These are phyloP conservation scores for Aspergillus ochraceus DNA, from an alignment of 2,329 filamentous ascomycete genomes.

Conservation along the genomic window DNA sequence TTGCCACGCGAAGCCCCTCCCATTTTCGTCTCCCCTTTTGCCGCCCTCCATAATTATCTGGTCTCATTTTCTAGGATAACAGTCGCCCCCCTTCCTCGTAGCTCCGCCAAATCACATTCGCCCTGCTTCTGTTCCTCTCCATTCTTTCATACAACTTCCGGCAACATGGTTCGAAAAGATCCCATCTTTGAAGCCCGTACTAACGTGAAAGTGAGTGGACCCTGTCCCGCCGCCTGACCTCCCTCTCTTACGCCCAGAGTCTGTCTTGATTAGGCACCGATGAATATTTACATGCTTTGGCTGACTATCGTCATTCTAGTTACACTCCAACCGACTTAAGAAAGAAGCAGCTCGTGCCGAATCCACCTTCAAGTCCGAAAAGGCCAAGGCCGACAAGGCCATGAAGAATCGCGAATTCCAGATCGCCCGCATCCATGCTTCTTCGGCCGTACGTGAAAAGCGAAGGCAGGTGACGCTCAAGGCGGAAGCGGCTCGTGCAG, in stretches of 20 bases:
- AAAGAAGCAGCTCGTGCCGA: constrained; percentile 49
- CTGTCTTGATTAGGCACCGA: not conserved
- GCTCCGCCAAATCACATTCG: not conserved
- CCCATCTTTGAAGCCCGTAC: constrained; percentile 44
- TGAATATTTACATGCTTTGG: not conserved
- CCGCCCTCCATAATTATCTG: constrained; percentile 4
- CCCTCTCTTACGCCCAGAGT: not conserved
- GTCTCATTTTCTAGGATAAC: not conserved
- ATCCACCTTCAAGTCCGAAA: constrained; percentile 48
- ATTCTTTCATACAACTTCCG: not conserved
- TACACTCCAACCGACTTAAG: constrained; percentile 50
- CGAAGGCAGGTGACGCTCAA: constrained; percentile 47
- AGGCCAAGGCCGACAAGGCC: constrained; percentile 49
- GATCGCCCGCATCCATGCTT: constrained; percentile 51
- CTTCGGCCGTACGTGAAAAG: constrained; percentile 48
- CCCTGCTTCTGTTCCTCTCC: not conserved
- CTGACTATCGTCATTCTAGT: constrained; percentile 23
- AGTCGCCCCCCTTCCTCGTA: not conserved
- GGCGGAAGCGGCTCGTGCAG: constrained; percentile 47
- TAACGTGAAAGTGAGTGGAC: constrained; percentile 40
- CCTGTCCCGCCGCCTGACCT: not conserved
- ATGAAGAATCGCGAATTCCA: constrained; percentile 51
- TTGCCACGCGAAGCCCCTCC: constrained; percentile 19
- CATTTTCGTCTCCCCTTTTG: constrained; percentile 5
- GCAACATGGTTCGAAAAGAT: constrained; percentile 42